Conservation (phyloP, 2,329 filamentous ascomycete species). For the Coniochaeta ligniaria region DNA sequence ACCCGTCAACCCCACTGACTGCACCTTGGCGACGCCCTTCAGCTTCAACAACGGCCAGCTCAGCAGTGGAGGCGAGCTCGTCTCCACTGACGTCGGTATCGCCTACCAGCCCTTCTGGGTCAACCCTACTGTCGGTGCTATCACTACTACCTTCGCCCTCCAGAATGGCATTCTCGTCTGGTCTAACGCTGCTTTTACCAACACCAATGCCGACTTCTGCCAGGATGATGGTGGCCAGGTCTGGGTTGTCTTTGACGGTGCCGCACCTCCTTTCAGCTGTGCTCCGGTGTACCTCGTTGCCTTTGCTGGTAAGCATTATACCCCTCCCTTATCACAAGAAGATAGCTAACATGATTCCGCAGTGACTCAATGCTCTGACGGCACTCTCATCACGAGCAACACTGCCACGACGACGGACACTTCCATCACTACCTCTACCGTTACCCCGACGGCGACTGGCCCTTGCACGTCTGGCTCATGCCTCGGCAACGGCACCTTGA, state of each 20-base stretch:
- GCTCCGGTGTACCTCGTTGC: constrained; percentile 9
- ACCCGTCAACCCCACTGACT: constrained; percentile 12
- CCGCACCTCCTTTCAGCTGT: constrained; percentile 10
- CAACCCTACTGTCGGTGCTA: constrained; percentile 4
- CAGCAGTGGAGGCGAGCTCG: constrained; percentile 6
- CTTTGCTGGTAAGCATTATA: constrained; percentile 4
- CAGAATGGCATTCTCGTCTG: constrained; percentile 15
- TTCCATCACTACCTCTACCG: too few species aligned
- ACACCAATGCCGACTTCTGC: constrained; percentile 19
- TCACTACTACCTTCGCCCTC: constrained; percentile 11
- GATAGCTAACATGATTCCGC: not conserved
- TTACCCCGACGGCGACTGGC: not conserved
- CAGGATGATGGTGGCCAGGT: constrained; percentile 11
- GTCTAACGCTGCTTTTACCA: constrained; percentile 16
- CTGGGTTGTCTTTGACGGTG: constrained; percentile 12
- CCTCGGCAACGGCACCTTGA: not conserved
- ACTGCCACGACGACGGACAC: not conserved
- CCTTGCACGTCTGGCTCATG: not conserved
- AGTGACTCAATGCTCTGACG: not conserved
- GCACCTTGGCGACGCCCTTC: constrained; percentile 16
- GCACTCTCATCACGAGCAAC: not conserved
- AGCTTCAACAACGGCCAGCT: constrained; percentile 14
- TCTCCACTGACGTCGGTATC: constrained; percentile 12
- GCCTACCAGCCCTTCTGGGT: constrained; percentile 10
- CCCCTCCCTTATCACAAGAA: not conserved